Conservation (phyloP, 345 rosid genomes). For the Triadica sebifera region DNA sequence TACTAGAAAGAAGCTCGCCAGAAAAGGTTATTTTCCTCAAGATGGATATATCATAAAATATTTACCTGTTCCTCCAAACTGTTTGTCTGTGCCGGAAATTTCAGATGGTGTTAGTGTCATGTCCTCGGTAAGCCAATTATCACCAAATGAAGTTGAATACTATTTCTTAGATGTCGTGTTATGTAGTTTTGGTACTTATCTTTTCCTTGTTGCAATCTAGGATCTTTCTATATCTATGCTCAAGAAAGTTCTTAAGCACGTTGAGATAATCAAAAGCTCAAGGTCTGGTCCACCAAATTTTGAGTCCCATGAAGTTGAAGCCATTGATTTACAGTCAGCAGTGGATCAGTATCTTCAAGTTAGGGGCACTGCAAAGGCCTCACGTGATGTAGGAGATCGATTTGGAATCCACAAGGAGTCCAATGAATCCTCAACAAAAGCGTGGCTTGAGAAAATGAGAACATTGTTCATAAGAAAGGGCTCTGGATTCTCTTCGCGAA, state of each 20-base stretch:
- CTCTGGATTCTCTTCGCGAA: constrained; percentile 94
- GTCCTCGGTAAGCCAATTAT: constrained; percentile 69
- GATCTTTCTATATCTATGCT: constrained; percentile 76
- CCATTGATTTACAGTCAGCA: constrained; percentile 58
- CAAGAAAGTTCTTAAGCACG: constrained; percentile 75
- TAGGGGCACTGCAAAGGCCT: constrained; percentile 73
- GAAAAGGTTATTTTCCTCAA: constrained; percentile 85
- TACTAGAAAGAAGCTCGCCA: constrained; percentile 65
- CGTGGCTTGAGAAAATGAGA: constrained; percentile 89
- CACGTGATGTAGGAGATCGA: constrained; percentile 58
- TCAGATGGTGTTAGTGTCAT: constrained; percentile 80
- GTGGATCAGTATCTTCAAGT: constrained; percentile 74
- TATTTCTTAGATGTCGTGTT: constrained; percentile 4
- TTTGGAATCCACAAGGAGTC: constrained; percentile 57
- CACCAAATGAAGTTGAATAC: constrained; percentile 2
- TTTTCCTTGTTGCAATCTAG: constrained; percentile 39
- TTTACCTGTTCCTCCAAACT: constrained; percentile 95
- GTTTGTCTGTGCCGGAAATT: constrained; percentile 82
- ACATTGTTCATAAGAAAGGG: constrained; percentile 88
- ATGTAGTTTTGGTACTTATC: background rate
- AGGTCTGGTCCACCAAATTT: constrained; percentile 83
- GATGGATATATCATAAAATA: constrained; percentile 74
- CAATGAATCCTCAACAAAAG: constrained; percentile 63
- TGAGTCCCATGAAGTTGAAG: constrained; percentile 78
- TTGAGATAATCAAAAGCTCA: constrained; percentile 59